Conservation (phyloP, 1,139 yeast species). For the Candida sanyaensis region DNA sequence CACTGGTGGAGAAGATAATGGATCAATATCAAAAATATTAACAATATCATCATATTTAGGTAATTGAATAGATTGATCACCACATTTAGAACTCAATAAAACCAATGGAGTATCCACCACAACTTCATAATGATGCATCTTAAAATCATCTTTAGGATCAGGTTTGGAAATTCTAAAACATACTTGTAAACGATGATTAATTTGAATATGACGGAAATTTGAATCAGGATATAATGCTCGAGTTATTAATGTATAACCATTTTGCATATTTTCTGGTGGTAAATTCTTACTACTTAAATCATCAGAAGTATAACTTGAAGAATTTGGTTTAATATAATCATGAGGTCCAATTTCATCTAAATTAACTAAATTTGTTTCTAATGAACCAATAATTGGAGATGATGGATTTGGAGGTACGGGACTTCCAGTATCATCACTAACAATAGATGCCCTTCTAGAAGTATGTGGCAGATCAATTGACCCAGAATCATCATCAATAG, state of each 20-base stretch:
- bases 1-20: constrained; percentile 2
- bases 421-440: constrained; percentile 10
- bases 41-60: constrained; percentile 59
- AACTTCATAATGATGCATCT: constrained; percentile 83
- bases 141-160: constrained; percentile 54
- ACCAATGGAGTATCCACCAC: constrained; percentile 84
- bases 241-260: constrained; percentile 37
- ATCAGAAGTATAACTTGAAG: constrained; percentile 18
- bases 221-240: constrained; percentile 66
- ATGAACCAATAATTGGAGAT: constrained; percentile 43
- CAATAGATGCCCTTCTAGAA: constrained; percentile 27
- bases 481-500: constrained; percentile 22
- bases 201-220: constrained; percentile 66
- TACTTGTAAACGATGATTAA: constrained; percentile 76
- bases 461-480: constrained; percentile 16
- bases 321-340: constrained; percentile 12
- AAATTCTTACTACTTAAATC: constrained; percentile 12
- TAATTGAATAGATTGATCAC: constrained; percentile 63
- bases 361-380: constrained; percentile 43
- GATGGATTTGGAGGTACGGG: constrained; percentile 22
- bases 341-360: constrained; percentile 20
- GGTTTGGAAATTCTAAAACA: constrained; percentile 76
- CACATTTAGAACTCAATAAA: constrained; percentile 72
- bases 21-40: neutral
- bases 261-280: constrained; percentile 33